Evolutionary conservation across 768 basidiomycete genomes (phyloP).

Genomic region (Lepiota brunneoincarnata): DNA sequence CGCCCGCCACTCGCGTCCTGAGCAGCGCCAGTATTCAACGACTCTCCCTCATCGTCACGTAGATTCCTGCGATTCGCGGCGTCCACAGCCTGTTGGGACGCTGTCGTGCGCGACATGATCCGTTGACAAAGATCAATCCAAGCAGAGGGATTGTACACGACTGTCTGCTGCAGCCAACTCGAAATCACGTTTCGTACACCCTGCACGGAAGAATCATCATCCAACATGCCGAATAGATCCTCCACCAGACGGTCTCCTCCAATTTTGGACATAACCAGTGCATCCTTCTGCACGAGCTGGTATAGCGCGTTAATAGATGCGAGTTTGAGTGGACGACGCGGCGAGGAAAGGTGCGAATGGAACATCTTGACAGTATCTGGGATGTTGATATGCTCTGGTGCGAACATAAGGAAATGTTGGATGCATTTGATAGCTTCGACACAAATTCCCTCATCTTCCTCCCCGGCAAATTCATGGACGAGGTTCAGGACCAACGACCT

Average conservation of each 20-base stretch:
- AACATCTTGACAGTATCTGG: constrained; percentile 79
- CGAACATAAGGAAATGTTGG: constrained; percentile 97
- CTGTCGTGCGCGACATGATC: constrained; percentile 94
- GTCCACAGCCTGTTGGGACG: constrained; percentile 71
- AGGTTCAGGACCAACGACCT: constrained; percentile 81
- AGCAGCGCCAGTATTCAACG: constrained; percentile 63
- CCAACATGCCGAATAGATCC: constrained; percentile 91
- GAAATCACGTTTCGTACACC: constrained; percentile 92
- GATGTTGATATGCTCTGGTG: constrained; percentile 78
- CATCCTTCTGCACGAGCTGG: constrained; percentile 95
- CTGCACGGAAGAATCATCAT: constrained; percentile 83
- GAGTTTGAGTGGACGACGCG: constrained; percentile 81
- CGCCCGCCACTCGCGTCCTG: constrained; percentile 33
- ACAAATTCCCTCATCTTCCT: constrained; percentile 83
- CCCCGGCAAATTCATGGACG: constrained; percentile 79
- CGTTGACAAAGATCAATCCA: constrained; percentile 98
- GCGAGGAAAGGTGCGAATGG: constrained; percentile 74
- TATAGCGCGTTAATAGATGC: constrained; percentile 96
- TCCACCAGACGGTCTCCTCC: constrained; percentile 94
- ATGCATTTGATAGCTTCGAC: constrained; percentile 96
- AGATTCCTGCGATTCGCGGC: constrained; percentile 51
- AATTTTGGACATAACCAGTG: constrained; percentile 83
- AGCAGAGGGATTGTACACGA: constrained; percentile 87
- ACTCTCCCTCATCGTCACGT: constrained; percentile 93
- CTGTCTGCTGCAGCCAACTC: constrained; percentile 95